Evolutionary conservation across 176 grass and related monocot species (phyloP).

Genomic region (maize (Zea mays)): Zm-B73-REFERENCE-NAM-5.0 NC_050104.1:157750501-157751000

Average conservation of each 20-base stretch:
- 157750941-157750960: constrained; percentile 69
- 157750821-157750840: constrained; percentile 37
- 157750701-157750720: constrained; percentile 83
- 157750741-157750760: constrained; percentile 72
- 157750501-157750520: constrained; percentile 81
- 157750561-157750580: constrained; percentile 46
- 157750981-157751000: constrained; percentile 68
- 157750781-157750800: constrained; percentile 87
- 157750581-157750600: constrained; percentile 62
- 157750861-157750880: constrained; percentile 81
- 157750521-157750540: constrained; percentile 73
- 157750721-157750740: constrained; percentile 75
- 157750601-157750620: constrained; percentile 93
- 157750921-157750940: constrained; percentile 77
- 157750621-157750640: constrained; percentile 61
- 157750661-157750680: constrained; percentile 83
- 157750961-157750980: constrained; percentile 74
- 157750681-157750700: constrained; percentile 87
- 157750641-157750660: constrained; percentile 72
- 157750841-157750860: constrained; percentile 43
- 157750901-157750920: constrained; percentile 86
- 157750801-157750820: constrained; percentile 84
- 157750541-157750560: constrained; percentile 74
- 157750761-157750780: constrained; percentile 83
- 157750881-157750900: constrained; percentile 70